Conservation (phyloP, 768 basidiomycete species). For the Russula emetica region DNA sequence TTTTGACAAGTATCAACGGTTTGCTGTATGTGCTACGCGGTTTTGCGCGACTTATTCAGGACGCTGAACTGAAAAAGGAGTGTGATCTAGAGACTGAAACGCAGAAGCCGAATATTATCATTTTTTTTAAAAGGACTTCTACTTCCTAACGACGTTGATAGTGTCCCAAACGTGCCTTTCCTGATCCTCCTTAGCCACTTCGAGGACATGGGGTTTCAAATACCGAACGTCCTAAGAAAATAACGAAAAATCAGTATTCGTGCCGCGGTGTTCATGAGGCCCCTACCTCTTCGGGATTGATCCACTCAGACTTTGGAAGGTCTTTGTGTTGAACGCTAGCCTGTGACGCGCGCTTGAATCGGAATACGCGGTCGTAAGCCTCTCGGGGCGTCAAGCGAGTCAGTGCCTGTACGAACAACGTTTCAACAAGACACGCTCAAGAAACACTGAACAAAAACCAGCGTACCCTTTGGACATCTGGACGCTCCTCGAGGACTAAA, state of each 20-base stretch:
- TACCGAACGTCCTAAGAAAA: conserved; percentile 77
- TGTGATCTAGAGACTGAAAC: not conserved
- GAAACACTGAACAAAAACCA: not conserved
- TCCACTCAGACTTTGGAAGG: conserved; percentile 81
- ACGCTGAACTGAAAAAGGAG: not conserved
- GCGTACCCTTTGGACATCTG: conserved; percentile 72
- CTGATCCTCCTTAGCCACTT: conserved; percentile 66
- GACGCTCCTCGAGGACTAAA: conserved; percentile 71
- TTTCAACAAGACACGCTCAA: not conserved
- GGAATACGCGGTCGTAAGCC: conserved; percentile 85
- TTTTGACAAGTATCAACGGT: not conserved
- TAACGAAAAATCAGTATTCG: not conserved
- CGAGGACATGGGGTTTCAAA: conserved; percentile 70
- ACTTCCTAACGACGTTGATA: conserved; percentile 61
- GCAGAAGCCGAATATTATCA: not conserved
- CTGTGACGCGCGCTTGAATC: conserved; percentile 81
- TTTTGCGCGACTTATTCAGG: not conserved
- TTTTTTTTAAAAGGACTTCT: not conserved
- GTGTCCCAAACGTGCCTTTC: conserved; percentile 84
- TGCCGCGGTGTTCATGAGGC: conserved; percentile 13
- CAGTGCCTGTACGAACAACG: conserved; percentile 59
- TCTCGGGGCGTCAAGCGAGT: conserved; percentile 73
- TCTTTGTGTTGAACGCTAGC: conserved; percentile 72
- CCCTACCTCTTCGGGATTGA: conserved; percentile 67
- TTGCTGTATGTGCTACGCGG: not conserved